Evolutionary conservation across 805 yeast genomes (phyloP).

Genomic region (Wickerhamiella australiensis): DNA sequence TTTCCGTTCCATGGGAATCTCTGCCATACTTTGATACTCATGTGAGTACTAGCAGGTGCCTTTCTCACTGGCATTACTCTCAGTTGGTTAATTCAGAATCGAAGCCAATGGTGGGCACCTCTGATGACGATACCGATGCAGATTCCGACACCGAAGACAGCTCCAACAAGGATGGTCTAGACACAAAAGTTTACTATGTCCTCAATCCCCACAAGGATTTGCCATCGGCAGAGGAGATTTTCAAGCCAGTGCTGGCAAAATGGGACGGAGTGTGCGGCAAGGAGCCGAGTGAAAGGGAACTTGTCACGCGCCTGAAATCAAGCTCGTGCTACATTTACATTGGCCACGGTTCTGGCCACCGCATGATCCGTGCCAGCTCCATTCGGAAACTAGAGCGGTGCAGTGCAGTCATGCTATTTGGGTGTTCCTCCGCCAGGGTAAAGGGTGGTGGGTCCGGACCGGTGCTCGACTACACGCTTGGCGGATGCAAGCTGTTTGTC

Average conservation of each 20-base stretch:
- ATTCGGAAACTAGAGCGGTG: conserved; percentile 35
- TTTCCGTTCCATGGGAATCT: conserved; percentile 85
- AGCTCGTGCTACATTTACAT: conserved; percentile 55
- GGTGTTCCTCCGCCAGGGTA: conserved; percentile 65
- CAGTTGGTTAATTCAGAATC: conserved; percentile 26
- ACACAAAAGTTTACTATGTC: conserved; percentile 36
- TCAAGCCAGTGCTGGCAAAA: conserved; percentile 36
- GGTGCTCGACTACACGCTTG: conserved; percentile 57
- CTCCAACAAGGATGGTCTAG: background rate
- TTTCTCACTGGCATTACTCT: conserved; percentile 38
- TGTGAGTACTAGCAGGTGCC: conserved; percentile 17
- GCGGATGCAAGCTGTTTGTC: conserved; percentile 71
- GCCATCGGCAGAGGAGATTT: conserved; percentile 47
- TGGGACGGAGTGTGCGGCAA: conserved; percentile 47
- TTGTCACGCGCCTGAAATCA: conserved; percentile 34
- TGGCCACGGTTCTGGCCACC: conserved; percentile 98
- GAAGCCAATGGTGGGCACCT: too few relatives aligned
- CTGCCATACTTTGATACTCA: conserved; percentile 29
- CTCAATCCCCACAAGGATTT: conserved; percentile 80
- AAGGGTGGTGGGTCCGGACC: conserved; percentile 51
- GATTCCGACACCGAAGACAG: background rate
- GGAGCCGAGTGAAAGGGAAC: conserved; percentile 45
- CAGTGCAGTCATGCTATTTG: conserved; percentile 46
- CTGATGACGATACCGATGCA: background rate
- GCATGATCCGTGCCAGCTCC: conserved; percentile 47